Evolutionary conservation across 2,329 filamentous ascomycete genomes (phyloP).

Genomic region (Botrytis fabae): DNA sequence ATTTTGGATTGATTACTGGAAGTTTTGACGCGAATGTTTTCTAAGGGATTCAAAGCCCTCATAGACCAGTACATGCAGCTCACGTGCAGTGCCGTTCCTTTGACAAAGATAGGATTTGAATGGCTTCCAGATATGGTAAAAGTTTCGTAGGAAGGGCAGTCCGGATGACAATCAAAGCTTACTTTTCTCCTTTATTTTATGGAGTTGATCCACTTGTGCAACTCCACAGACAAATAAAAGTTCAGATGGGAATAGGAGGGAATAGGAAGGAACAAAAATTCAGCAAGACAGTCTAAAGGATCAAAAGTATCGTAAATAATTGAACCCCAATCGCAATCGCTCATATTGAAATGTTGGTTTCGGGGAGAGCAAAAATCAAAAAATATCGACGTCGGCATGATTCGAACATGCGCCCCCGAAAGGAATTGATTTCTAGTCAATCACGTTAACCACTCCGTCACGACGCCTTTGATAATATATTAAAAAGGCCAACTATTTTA

Average conservation of each 20-base stretch:
- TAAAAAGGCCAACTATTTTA: too few relatives aligned
- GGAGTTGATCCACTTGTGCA: background rate
- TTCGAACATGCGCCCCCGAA: slow-evolving; percentile 20
- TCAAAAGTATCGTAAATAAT: background rate
- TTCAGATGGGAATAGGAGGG: background rate
- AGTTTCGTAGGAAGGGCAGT: background rate
- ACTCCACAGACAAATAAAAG: background rate
- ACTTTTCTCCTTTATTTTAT: background rate
- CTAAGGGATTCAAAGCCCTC: background rate
- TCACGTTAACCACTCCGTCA: slow-evolving; percentile 18
- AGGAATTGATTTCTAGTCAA: slow-evolving; percentile 18
- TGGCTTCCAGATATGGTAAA: background rate
- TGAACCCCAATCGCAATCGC: too few relatives aligned
- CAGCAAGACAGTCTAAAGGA: too few relatives aligned
- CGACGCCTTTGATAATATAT: background rate
- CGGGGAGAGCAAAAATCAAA: background rate
- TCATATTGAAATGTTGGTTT: fast-evolving
- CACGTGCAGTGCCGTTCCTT: background rate
- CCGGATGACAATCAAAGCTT: background rate
- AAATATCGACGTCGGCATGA: slow-evolving; percentile 15
- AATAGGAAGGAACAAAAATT: background rate
- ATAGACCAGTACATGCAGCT: background rate
- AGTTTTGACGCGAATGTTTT: background rate
- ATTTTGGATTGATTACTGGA: background rate
- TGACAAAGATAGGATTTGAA: background rate